A percentile compares a stretch with the other conserved stretches of the same genome.
phyloP scores from a whole-genome alignment of 257 asterid species.

The Lithospermum erythrorhizon region DNA sequence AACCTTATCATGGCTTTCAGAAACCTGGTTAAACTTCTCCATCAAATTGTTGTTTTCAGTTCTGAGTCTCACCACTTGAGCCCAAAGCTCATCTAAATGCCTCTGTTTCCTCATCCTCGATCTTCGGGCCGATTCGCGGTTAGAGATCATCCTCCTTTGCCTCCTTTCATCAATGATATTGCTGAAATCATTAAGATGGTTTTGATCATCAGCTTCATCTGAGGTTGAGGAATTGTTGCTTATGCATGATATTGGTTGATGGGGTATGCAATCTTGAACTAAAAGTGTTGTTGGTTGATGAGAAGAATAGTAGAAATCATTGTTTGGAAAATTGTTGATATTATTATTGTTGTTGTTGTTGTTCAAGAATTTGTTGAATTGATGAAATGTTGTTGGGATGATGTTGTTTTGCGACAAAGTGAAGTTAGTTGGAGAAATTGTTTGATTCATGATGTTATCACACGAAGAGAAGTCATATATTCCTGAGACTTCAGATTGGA shows the following conservation, averaged over 20 bases:
- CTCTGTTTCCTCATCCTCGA: slow-evolving; percentile 92
- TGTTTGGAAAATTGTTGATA: neutral
- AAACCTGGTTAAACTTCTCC: slow-evolving; percentile 41
- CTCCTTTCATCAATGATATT: slow-evolving; percentile 58
- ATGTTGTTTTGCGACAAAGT: slow-evolving; percentile 25
- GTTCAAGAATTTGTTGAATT: slow-evolving; percentile 24
- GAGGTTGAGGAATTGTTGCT: slow-evolving; percentile 59
- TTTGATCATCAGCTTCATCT: slow-evolving; percentile 62
- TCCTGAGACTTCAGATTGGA: slow-evolving; percentile 39
- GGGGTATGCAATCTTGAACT: slow-evolving; percentile 25
- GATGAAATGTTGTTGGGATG: slow-evolving; percentile 31
- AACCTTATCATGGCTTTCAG: slow-evolving; percentile 49
- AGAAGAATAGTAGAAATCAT: slow-evolving; percentile 1
- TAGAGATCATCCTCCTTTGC: slow-evolving; percentile 79
- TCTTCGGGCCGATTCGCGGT: slow-evolving; percentile 78
- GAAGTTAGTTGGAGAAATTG: slow-evolving; percentile 29
- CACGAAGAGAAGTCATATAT: slow-evolving; percentile 36
- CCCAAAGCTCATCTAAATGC: slow-evolving; percentile 78
- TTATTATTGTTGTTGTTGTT: slow-evolving; percentile 13
- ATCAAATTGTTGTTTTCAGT: slow-evolving; percentile 49
- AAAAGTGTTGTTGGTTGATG: slow-evolving; percentile 19
- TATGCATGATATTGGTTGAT: slow-evolving; percentile 19
- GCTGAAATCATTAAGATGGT: slow-evolving; percentile 16
- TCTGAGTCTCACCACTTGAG: slow-evolving; percentile 61
- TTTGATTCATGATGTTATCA: slow-evolving; percentile 19